These are phyloP conservation scores for Globisporangium lucens DNA, from an alignment of 352 stramenopile genomes.

Conservation along the genomic window DNA sequence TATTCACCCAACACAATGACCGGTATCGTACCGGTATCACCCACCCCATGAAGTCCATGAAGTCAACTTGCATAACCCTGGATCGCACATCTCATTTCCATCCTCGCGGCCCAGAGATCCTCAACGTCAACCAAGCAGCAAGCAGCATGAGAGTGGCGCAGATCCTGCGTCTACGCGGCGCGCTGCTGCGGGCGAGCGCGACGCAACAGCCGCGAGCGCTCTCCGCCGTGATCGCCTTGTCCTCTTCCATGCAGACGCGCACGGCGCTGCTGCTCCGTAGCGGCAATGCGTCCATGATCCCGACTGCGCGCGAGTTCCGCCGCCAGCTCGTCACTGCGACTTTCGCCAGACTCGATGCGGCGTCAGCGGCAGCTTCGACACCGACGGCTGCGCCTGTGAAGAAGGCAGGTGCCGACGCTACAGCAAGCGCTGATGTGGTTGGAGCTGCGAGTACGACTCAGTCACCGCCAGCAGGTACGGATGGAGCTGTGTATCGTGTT, in stretches of 20 bases:
- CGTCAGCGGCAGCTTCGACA: not conserved
- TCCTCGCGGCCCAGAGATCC: not conserved
- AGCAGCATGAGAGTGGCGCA: constrained; percentile 10
- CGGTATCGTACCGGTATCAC: not conserved
- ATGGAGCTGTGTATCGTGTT: not conserved
- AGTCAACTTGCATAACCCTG: not conserved
- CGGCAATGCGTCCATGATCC: not conserved
- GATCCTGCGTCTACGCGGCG: constrained; percentile 8
- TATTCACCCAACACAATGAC: no score
- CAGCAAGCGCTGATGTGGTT: not conserved
- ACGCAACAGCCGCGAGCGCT: not conserved
- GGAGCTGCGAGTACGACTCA: not conserved
- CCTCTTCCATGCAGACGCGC: not conserved
- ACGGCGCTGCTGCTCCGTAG: not conserved
- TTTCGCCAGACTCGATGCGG: constrained; percentile 4
- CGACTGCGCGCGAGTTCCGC: constrained; percentile 1
- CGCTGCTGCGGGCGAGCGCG: not conserved
- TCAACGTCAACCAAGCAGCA: not conserved
- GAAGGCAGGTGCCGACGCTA: not conserved
- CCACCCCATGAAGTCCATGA: no score
- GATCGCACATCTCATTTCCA: constrained; percentile 7
- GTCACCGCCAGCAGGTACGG: not conserved
- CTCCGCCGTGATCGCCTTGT: not conserved
- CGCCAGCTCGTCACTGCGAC: constrained; percentile 5
- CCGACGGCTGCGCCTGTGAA: not conserved